Percentiles rank a stretch among this genome's conserved stretches.
phyloP scores from a whole-genome alignment of 176 grass and related monocot species.

The Avena sativa region DNA sequence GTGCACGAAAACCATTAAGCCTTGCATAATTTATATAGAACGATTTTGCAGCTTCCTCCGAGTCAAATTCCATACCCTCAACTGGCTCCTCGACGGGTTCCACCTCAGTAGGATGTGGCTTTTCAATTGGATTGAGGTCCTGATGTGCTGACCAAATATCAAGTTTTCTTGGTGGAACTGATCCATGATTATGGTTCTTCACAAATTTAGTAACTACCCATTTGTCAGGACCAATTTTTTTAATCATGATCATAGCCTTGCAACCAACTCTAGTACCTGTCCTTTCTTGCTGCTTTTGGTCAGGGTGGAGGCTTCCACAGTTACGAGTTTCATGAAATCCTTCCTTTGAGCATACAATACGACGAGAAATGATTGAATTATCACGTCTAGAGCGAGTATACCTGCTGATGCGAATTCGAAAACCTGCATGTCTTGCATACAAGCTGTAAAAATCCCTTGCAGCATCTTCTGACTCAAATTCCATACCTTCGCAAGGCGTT shows the following conservation, averaged over 20 bases:
- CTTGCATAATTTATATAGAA: conserved; percentile 93
- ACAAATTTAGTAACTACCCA: conserved; percentile 69
- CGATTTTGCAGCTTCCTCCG: conserved; percentile 78
- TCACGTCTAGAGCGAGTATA: conserved; percentile 72
- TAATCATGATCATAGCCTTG: conserved; percentile 77
- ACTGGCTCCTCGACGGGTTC: conserved; percentile 55
- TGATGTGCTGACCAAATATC: conserved; percentile 34
- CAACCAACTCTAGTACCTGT: conserved; percentile 69
- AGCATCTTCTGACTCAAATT: conserved; percentile 71
- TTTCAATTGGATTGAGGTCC: conserved; percentile 44
- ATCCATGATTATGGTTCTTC: conserved; percentile 68
- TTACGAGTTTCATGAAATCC: conserved; percentile 67
- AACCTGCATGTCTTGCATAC: conserved; percentile 60
- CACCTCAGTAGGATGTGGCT: conserved; percentile 25
- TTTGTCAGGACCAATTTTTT: conserved; percentile 57
- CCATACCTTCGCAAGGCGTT: conserved; percentile 71
- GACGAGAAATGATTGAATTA: conserved; percentile 70
- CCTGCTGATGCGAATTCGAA: conserved; percentile 64
- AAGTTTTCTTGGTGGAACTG: conserved; percentile 63
- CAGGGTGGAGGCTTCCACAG: conserved; percentile 43
- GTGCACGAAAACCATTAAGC: conserved; percentile 74
- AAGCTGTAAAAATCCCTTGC: conserved; percentile 64
- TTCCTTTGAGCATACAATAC: conserved; percentile 79
- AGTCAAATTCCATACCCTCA: conserved; percentile 92
- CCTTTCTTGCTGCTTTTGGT: conserved; percentile 55